These are phyloP conservation scores for Malbranchea zuffiana DNA, from an alignment of 2,329 filamentous ascomycete species.

Conservation along the genomic window DNA sequence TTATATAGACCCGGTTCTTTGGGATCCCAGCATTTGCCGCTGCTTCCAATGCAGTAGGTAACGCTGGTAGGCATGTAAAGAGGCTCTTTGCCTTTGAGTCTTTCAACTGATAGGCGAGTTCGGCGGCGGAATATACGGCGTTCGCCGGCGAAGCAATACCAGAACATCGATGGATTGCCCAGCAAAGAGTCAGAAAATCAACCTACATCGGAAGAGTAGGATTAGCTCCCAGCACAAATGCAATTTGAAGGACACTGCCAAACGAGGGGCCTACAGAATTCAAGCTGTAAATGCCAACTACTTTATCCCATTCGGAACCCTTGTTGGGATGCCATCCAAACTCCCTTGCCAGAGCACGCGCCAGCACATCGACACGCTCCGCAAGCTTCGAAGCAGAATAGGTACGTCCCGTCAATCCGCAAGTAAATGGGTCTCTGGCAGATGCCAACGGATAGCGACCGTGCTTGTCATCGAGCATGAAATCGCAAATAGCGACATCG, in stretches of 20 bases:
- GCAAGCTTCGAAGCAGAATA: slow-evolving; percentile 54
- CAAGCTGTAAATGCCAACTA: slow-evolving; percentile 63
- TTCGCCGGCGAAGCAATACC: slow-evolving; percentile 66
- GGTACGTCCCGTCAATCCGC: slow-evolving; percentile 59
- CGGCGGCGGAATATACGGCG: slow-evolving; percentile 58
- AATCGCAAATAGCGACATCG: slow-evolving; percentile 61
- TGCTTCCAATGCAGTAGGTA: slow-evolving; percentile 54
- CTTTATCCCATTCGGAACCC: slow-evolving; percentile 71
- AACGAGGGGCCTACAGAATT: slow-evolving; percentile 62
- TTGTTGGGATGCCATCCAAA: slow-evolving; percentile 59
- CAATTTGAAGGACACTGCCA: background rate
- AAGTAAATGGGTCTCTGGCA: slow-evolving; percentile 63
- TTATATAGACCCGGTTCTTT: slow-evolving; percentile 53
- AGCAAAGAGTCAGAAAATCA: slow-evolving; percentile 61
- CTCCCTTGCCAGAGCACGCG: slow-evolving; percentile 58
- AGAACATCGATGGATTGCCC: slow-evolving; percentile 63
- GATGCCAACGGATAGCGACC: slow-evolving; percentile 53
- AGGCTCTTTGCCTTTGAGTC: slow-evolving; percentile 58
- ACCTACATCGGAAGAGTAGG: slow-evolving; percentile 40
- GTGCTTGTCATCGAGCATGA: slow-evolving; percentile 62
- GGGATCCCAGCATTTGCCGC: slow-evolving; percentile 54
- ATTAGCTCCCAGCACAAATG: background rate
- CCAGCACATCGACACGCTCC: slow-evolving; percentile 54
- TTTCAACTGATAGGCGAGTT: slow-evolving; percentile 61
- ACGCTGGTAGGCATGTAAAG: slow-evolving; percentile 59